Evolutionary conservation across 768 basidiomycete genomes (phyloP).

Genomic region (Auricularia heimuer): DNA sequence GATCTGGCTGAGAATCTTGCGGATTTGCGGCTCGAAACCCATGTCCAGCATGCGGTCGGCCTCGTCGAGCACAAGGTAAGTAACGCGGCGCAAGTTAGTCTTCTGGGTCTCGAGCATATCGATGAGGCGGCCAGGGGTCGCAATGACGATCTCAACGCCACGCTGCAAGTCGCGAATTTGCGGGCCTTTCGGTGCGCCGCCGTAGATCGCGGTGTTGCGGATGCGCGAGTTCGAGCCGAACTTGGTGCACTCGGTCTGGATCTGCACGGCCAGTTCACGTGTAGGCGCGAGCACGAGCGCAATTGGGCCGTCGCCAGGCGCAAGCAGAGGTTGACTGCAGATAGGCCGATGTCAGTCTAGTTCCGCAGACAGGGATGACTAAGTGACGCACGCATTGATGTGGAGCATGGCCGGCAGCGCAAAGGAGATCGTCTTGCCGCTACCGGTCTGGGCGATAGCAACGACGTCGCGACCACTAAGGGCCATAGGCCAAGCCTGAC

Average conservation of each 20-base stretch:
- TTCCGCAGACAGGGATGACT: neutral
- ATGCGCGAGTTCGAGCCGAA: constrained; percentile 93
- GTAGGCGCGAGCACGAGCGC: constrained; percentile 95
- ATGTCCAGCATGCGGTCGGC: constrained; percentile 99
- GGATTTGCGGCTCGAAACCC: constrained; percentile 99
- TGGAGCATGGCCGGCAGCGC: constrained; percentile 99
- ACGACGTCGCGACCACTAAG: constrained; percentile 88
- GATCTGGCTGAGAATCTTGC: constrained; percentile 96
- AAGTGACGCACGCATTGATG: constrained; percentile 76
- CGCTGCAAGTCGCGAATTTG: constrained; percentile 97
- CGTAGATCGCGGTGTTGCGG: constrained; percentile 97
- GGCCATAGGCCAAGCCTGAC: constrained; percentile 99
- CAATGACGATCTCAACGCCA: constrained; percentile 95
- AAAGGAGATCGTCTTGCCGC: constrained; percentile 97
- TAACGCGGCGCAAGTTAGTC: constrained; percentile 91
- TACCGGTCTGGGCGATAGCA: constrained; percentile 96
- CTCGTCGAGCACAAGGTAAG: constrained; percentile 98
- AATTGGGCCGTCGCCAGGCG: constrained; percentile 94
- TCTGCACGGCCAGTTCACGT: constrained; percentile 97
- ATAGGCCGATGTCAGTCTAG: constrained; percentile 8
- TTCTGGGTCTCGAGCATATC: constrained; percentile 97
- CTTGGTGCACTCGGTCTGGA: constrained; percentile 97
- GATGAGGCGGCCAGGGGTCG: constrained; percentile 98
- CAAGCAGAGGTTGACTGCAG: constrained; percentile 75
- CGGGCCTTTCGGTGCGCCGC: constrained; percentile 96